Evolutionary conservation across 441 rosid species (phyloP), one percentile per base, ranked within the genome.

Genomic region (Euphorbia schlechtendalii): DNA sequence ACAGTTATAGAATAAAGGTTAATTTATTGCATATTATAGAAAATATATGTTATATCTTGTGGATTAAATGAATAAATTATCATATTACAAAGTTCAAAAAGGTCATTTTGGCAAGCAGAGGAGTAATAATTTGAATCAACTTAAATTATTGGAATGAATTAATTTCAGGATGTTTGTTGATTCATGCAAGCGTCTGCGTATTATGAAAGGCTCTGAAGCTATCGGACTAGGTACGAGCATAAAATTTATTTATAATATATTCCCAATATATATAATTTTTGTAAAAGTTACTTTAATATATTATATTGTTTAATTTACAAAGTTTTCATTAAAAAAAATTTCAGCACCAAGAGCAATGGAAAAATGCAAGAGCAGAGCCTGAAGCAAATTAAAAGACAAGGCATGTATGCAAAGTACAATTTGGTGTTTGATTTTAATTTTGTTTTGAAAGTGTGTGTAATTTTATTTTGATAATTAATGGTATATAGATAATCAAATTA

Each of bases 261-360:
- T 3, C 13, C 14, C 8, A 28, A 12, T 9, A 5, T 25, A 56
- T 7, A 4, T 10, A 14, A 18, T 20, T 41, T 25, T 25, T n/a
- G n/a, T n/a, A n/a, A n/a, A n/a, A n/a, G n/a, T n/a, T n/a, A n/a
- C n/a, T n/a, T n/a, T n/a, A n/a, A n/a, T n/a, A n/a, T n/a, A n/a
- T n/a, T n/a, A n/a, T n/a, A n/a, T n/a, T n/a, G n/a, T n/a, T n/a
- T n/a, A n/a, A n/a, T n/a, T n/a, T n/a, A n/a, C n/a, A n/a, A n/a
- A n/a, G n/a, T n/a, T n/a, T n/a, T n/a, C n/a, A n/a, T n/a, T n/a
- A n/a, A 56, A 3, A 1, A 7, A 24, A 12, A 12, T 77, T 78
- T 64, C 90, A 92, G 98, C 98, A 32, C 96, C 98, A 64, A 87
- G 95, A 78, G 96, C 96, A 41, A 82, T 92, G 96, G 92, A 85